Evolutionary conservation across 75 land plant species (phyloP).

Genomic region (Adiantum capillusveneris): DNA sequence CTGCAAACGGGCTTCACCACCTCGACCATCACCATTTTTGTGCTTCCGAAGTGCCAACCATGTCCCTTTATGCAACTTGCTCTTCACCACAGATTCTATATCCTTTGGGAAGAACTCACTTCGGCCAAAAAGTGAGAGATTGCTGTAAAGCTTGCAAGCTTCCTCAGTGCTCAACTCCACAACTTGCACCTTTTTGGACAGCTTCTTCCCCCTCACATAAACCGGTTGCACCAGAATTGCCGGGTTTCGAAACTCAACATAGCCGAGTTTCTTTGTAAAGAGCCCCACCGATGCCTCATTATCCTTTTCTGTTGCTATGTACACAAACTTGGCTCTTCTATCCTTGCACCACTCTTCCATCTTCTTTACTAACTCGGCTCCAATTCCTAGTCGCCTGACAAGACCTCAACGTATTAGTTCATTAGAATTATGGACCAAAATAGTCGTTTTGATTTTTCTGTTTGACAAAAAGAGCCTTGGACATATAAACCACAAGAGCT

Average conservation of each 20-base stretch:
- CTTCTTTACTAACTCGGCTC: constrained; percentile 38
- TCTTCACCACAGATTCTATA: constrained; percentile 57
- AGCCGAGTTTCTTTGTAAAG: constrained; percentile 56
- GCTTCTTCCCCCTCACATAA: too few relatives aligned
- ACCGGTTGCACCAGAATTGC: constrained; percentile 83
- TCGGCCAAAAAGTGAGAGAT: too few relatives aligned
- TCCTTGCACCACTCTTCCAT: constrained; percentile 73
- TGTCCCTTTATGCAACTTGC: constrained; percentile 61
- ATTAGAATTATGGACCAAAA: too few relatives aligned
- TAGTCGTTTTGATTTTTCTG: too few relatives aligned
- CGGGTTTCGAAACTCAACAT: constrained; percentile 70
- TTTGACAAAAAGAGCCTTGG: too few relatives aligned
- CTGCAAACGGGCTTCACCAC: neutral
- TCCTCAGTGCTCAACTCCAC: too few relatives aligned
- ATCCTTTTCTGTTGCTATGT: constrained; percentile 89
- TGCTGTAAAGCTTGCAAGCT: too few relatives aligned
- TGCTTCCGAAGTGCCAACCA: constrained; percentile 34
- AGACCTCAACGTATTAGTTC: too few relatives aligned
- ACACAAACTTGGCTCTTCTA: constrained; percentile 64
- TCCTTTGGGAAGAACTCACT: constrained; percentile 89
- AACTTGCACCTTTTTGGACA: too few relatives aligned
- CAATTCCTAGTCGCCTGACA: constrained; percentile 89
- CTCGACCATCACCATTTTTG: too few relatives aligned
- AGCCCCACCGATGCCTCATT: constrained; percentile 71
- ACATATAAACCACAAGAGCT: too few relatives aligned